These are phyloP conservation scores for Ricinus communis DNA, from an alignment of 345 rosid genomes.

Conservation along the genomic window DNA sequence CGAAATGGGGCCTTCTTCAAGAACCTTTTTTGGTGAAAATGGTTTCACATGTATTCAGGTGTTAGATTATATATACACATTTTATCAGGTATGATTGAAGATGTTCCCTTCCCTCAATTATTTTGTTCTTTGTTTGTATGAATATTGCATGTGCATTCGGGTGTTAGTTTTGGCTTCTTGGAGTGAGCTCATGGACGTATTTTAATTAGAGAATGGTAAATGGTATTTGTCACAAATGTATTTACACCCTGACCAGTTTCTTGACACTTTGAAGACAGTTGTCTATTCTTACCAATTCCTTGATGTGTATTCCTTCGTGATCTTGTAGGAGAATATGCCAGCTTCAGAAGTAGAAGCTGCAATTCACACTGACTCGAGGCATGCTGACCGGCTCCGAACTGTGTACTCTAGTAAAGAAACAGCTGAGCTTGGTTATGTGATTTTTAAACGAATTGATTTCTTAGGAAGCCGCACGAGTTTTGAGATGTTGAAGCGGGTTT, in stretches of 20 bases:
- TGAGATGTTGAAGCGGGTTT: conserved; percentile 78
- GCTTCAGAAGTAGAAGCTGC: conserved; percentile 64
- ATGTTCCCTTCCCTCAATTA: not conserved
- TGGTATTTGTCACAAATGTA: too few relatives aligned
- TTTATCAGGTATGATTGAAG: conserved; percentile 70
- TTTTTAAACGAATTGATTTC: conserved; percentile 68
- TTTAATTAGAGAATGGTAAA: not conserved
- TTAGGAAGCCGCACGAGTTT: conserved; percentile 75
- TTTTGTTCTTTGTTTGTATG: not conserved
- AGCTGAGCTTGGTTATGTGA: conserved; percentile 39
- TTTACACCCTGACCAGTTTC: not conserved
- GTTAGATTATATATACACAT: conserved; percentile 61
- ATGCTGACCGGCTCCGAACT: conserved; percentile 75
- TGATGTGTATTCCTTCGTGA: not conserved
- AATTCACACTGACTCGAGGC: conserved; percentile 83
- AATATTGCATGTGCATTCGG: not conserved
- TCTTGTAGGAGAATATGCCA: conserved; percentile 69
- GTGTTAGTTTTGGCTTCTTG: not conserved
- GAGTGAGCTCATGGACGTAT: not conserved
- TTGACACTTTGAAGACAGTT: too few relatives aligned
- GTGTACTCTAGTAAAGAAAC: conserved; percentile 59
- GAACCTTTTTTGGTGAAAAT: conserved; percentile 71
- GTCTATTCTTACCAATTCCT: not conserved
- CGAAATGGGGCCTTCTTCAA: conserved; percentile 90
- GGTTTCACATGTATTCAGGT: conserved; percentile 84